phyloP scores from a whole-genome alignment of 192 early-diverging fungal species.

The Coemansia reversa region DNA sequence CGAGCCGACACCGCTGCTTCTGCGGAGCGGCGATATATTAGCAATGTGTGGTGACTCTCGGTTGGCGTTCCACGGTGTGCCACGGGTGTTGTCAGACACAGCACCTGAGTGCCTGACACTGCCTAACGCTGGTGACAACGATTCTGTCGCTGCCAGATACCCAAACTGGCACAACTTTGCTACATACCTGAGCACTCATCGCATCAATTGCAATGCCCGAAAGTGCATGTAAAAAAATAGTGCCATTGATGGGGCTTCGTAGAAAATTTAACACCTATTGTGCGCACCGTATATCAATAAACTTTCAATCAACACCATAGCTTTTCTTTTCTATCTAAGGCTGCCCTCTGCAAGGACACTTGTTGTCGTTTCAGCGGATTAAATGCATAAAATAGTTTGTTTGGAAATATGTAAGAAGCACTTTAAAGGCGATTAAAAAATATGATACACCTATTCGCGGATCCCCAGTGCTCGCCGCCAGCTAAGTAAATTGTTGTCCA shows the following conservation, averaged over 20 bases:
- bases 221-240: constrained; percentile 55
- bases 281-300: background rate
- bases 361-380: background rate
- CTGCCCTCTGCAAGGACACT: background rate
- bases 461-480: constrained; percentile 30
- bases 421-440: background rate
- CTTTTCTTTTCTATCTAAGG: background rate
- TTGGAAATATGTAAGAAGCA: background rate
- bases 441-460: background rate
- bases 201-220: constrained; percentile 92
- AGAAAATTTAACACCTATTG: constrained; percentile 10
- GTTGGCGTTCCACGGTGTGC: constrained; percentile 83
- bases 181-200: constrained; percentile 64
- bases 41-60: constrained; percentile 83
- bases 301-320: background rate
- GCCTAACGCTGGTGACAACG: constrained; percentile 16
- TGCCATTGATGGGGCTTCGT: background rate
- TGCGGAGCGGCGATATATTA: constrained; percentile 84
- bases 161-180: constrained; percentile 67
- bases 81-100: constrained; percentile 71
- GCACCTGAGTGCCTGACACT: constrained; percentile 62
- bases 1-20: constrained; percentile 66
- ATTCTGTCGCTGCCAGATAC: constrained; percentile 39
- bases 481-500: constrained; percentile 26
- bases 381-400: background rate